Conservation (phyloP, 768 basidiomycete species). For the Nidularia pulvinata region DNA sequence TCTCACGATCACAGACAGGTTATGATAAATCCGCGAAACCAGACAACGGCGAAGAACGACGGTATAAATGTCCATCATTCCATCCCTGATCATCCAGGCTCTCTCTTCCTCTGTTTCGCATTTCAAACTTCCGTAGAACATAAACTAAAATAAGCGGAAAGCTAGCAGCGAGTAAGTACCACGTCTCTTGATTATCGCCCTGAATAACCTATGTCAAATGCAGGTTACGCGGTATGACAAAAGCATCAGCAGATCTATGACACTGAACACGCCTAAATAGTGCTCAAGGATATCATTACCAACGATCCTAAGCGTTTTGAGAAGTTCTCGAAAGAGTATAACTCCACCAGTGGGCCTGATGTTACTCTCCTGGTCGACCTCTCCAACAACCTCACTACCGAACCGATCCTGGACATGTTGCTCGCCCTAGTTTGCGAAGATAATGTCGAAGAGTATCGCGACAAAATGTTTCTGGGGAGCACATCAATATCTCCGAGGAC, state of each 20-base stretch:
- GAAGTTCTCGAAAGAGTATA: slow-evolving; percentile 80
- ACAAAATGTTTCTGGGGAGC: slow-evolving; percentile 96
- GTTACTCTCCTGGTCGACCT: slow-evolving; percentile 92
- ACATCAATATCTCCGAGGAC: slow-evolving; percentile 99
- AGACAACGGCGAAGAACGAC: too few species aligned
- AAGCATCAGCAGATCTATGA: slow-evolving; percentile 87
- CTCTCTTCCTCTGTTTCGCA: too few species aligned
- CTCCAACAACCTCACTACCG: slow-evolving; percentile 94
- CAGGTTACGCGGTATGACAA: slow-evolving; percentile 91
- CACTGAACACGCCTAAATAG: slow-evolving; percentile 65
- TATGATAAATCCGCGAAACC: too few species aligned
- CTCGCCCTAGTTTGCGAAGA: slow-evolving; percentile 86
- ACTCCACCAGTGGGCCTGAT: slow-evolving; percentile 59
- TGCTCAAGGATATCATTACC: slow-evolving; percentile 92
- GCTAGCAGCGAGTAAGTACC: not conserved
- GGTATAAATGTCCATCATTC: too few species aligned
- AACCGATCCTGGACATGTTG: slow-evolving; percentile 78
- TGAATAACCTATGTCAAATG: not conserved
- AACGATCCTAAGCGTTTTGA: slow-evolving; percentile 86
- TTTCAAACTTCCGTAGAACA: too few species aligned
- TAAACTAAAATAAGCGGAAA: not conserved
- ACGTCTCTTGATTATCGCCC: not conserved
- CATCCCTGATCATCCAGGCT: too few species aligned
- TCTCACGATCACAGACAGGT: too few species aligned
- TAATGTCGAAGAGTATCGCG: slow-evolving; percentile 77